phyloP scores from a whole-genome alignment of 139 green algal genomes.

The Marvania coccoides region DNA sequence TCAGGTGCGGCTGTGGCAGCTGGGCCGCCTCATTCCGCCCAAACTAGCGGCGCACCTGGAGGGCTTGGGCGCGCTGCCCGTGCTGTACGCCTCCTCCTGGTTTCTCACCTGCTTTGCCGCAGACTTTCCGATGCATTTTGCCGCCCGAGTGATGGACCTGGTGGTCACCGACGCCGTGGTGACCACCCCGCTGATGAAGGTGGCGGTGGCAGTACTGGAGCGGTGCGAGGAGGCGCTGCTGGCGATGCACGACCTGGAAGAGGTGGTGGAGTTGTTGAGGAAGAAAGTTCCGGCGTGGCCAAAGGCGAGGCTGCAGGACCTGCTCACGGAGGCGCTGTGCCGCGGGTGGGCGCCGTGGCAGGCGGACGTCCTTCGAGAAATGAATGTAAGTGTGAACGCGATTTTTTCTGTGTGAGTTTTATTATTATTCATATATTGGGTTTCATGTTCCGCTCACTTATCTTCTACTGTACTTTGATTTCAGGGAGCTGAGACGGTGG shows the following conservation, averaged over 20 bases:
- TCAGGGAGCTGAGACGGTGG: slow-evolving; percentile 46
- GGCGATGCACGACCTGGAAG: slow-evolving; percentile 54
- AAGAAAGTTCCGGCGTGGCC: slow-evolving; percentile 33
- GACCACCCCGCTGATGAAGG: slow-evolving; percentile 56
- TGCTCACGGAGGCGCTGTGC: slow-evolving; percentile 24
- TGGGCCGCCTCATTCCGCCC: slow-evolving; percentile 51
- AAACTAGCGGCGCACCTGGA: slow-evolving; percentile 57
- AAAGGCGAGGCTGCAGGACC: slow-evolving; percentile 29
- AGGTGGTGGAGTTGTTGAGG: slow-evolving; percentile 53
- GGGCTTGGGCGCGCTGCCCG: slow-evolving; percentile 40
- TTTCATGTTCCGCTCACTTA: not conserved
- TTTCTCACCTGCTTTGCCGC: slow-evolving; percentile 70
- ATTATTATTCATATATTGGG: no score
- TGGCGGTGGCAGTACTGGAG: slow-evolving; percentile 43
- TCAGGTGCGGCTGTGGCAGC: slow-evolving; percentile 70
- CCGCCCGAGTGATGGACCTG: slow-evolving; percentile 64
- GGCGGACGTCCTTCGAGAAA: slow-evolving; percentile 20
- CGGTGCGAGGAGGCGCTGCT: slow-evolving; percentile 31
- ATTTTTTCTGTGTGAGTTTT: no score
- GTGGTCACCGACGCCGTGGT: slow-evolving; percentile 54
- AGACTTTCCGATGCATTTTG: slow-evolving; percentile 69
- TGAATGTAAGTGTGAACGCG: slow-evolving; percentile 20
- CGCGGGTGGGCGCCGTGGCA: not conserved
- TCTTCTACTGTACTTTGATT: not conserved
- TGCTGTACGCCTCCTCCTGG: slow-evolving; percentile 70